Evolutionary conservation across 257 asterid genomes (phyloP).

Genomic region (Forsythia viridissima): DNA sequence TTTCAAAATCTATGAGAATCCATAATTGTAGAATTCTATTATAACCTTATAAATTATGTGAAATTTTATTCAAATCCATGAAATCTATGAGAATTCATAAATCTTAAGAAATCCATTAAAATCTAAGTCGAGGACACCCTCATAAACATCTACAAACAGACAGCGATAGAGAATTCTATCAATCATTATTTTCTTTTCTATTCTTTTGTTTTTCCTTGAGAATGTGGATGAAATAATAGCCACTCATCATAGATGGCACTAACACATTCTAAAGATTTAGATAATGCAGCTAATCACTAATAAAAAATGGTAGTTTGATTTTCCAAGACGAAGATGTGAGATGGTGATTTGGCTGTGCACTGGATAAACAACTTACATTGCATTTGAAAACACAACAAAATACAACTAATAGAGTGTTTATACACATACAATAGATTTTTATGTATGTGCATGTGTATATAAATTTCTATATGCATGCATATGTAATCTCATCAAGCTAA

Average conservation of each 20-base stretch:
- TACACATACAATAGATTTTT: background rate
- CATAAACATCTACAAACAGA: background rate
- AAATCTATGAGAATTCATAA: no score
- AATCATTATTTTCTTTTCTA: background rate
- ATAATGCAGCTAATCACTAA: background rate
- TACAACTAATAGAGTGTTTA: background rate
- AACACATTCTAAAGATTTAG: background rate
- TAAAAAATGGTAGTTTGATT: background rate
- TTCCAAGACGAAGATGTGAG: slow-evolving; percentile 7
- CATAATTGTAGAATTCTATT: no score
- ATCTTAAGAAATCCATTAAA: no score
- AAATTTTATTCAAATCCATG: no score
- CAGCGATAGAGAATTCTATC: background rate
- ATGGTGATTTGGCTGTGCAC: background rate
- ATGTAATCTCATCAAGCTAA: background rate
- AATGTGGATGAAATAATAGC: background rate
- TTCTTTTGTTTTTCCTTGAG: background rate
- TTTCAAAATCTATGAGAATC: no score
- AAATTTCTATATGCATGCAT: background rate
- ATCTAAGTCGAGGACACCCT: no score
- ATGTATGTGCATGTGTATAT: background rate
- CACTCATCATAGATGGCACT: background rate
- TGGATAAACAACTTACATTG: background rate
- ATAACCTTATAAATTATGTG: no score
- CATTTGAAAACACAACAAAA: background rate